Base-by-base conservation (phyloP, 139 green algal species). In the Chlamydomonas eustigma region DNA sequence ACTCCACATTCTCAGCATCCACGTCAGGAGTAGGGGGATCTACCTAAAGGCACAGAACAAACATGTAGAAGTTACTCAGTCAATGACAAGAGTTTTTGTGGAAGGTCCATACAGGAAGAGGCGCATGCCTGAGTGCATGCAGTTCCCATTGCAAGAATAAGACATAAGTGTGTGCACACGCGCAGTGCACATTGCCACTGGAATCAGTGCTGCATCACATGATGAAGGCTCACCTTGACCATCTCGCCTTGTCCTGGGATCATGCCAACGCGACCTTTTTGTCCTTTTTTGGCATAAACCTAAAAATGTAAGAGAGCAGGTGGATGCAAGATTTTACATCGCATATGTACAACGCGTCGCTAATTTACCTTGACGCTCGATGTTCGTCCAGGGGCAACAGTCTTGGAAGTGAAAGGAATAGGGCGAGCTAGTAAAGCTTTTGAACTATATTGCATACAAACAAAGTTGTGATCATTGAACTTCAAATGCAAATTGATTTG, bases 1-100 rank as follows among this genome's bases (percentile, higher is more conserved):
- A 92, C 86, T 93, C 89, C 25, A 70, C 84, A 71, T 94, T 93
- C 32, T 92, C 86, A 3, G 87, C 87, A 74, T 94, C 90, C 25
- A 93, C 86, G 25, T 86, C 85, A 12, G 90, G 90, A 0, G 75
- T 78, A 2, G 87, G 87, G 0, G 86, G 81, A 22, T 70, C 67
- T 3, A 39, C n/a, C 79, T 85, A 79, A 69, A 30, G 5, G 31
- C 71, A n/a, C 38, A 34, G n/a, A n/a, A n/a, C n/a, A n/a, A n/a
- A 12, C 2, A 44, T 34, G 25, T 12, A 37, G n/a, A n/a, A n/a
- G n/a, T n/a, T n/a, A n/a, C n/a, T n/a, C n/a, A n/a, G n/a, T n/a
- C n/a, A n/a, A n/a, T n/a, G n/a, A n/a, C n/a, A n/a, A n/a, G n/a
- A n/a, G n/a, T n/a, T n/a, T n/a, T n/a, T n/a, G n/a, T n/a, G n/a